Conservation (phyloP, 1,284 basidiomycete species). For the Inonotus obliquus region DNA sequence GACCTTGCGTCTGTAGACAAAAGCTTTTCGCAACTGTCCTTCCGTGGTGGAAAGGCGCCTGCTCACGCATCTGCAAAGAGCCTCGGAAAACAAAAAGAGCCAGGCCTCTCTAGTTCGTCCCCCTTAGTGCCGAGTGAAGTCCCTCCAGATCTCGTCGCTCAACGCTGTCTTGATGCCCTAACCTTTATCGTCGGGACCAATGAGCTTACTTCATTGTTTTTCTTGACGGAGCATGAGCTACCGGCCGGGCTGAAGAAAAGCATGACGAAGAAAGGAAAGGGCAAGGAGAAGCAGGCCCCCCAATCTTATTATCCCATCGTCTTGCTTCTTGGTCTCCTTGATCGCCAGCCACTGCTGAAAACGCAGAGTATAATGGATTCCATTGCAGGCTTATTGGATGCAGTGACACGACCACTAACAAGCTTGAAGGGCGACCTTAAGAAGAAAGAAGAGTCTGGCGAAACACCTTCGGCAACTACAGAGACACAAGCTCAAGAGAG, state of each 20-base stretch:
- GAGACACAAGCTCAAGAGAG: conserved; percentile 1
- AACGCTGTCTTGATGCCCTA: conserved; percentile 88
- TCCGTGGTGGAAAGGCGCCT: conserved; percentile 59
- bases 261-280: conserved; percentile 82
- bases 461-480: not conserved
- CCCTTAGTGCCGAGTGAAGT: conserved; percentile 74
- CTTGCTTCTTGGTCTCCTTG: conserved; percentile 79
- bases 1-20: conserved; percentile 91
- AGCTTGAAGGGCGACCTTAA: conserved; percentile 52
- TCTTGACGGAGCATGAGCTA: conserved; percentile 91
- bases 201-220: conserved; percentile 82
- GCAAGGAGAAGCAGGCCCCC: conserved; percentile 79
- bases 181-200: conserved; percentile 83
- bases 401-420: conserved; percentile 78
- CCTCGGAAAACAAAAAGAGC: conserved; percentile 62
- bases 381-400: conserved; percentile 80
- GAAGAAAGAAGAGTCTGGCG: conserved; percentile 23
- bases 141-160: conserved; percentile 87
- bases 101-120: conserved; percentile 49
- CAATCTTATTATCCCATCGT: conserved; percentile 90
- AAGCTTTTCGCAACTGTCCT: conserved; percentile 90
- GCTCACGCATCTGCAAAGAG: conserved; percentile 57
- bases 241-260: conserved; percentile 67
- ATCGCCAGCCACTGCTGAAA: conserved; percentile 78
- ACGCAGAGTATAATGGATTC: conserved; percentile 90